These are phyloP conservation scores for Metarhizium album DNA, from an alignment of 2,329 filamentous ascomycete genomes.

Conservation along the genomic window DNA sequence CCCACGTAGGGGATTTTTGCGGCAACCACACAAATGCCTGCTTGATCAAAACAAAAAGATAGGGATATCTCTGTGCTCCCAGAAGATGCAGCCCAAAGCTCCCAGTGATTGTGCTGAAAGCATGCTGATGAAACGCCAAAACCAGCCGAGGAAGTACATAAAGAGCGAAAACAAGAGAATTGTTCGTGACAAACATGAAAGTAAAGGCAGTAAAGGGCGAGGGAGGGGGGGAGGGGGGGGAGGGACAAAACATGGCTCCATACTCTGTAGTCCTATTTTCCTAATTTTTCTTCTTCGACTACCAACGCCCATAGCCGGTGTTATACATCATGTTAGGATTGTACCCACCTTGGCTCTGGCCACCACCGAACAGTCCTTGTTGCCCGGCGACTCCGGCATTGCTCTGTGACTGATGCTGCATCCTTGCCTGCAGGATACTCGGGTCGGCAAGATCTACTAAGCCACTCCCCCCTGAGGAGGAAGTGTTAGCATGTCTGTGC, in stretches of 20 bases:
- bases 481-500: constrained; percentile 99
- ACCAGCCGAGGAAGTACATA: constrained; percentile 7
- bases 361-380: constrained; percentile 80
- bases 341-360: constrained; percentile 91
- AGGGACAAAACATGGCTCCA: constrained; percentile 10
- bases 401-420: constrained; percentile 79
- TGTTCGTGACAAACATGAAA: constrained; percentile 12
- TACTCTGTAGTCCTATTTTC: background rate
- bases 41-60: constrained; percentile 17
- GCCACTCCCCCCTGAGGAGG: constrained; percentile 97
- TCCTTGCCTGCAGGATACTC: constrained; percentile 96
- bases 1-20: constrained; percentile 15
- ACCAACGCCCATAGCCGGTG: constrained; percentile 62
- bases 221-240: constrained; percentile 9
- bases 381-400: constrained; percentile 61
- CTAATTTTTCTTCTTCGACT: too few species aligned
- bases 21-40: constrained; percentile 17
- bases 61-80: constrained; percentile 17
- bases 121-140: constrained; percentile 19
- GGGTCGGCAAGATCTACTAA: constrained; percentile 99
- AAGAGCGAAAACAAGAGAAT: constrained; percentile 11
- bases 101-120: constrained; percentile 10
- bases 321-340: constrained; percentile 77
- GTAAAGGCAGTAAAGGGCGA: constrained; percentile 9
- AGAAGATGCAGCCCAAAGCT: constrained; percentile 14